Evolutionary conservation across 139 green algal genomes (phyloP).

Genomic region (Tetradesmus obliquus): DNA sequence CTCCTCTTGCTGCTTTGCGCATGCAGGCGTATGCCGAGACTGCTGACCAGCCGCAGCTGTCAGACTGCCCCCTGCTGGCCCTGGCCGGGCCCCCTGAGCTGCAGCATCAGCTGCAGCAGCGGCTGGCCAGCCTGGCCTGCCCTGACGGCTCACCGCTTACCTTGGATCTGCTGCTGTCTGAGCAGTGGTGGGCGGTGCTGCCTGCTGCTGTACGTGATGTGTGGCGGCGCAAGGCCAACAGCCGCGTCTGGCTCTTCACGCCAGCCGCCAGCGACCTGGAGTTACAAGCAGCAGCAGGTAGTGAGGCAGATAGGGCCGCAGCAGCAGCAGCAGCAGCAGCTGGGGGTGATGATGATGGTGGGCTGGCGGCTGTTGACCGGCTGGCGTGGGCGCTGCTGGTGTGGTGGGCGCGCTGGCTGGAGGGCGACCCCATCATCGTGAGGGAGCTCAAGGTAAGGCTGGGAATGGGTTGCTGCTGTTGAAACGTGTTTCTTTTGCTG

Average conservation of each 20-base stretch:
- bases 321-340: background rate
- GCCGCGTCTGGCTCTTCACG: conserved; percentile 16
- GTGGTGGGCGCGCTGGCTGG: conserved; percentile 8
- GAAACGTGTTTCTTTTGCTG: too few species aligned
- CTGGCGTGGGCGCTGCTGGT: background rate
- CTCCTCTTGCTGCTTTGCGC: background rate
- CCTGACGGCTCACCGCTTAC: background rate
- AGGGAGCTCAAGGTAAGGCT: too few species aligned
- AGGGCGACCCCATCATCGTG: too few species aligned
- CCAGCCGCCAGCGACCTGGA: background rate
- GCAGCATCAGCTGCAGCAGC: background rate
- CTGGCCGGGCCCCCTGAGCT: background rate
- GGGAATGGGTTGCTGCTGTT: too few species aligned
- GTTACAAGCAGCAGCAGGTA: background rate
- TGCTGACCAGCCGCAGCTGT: background rate
- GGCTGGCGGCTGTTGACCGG: background rate
- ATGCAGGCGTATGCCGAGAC: background rate
- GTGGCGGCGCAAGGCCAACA: conserved; percentile 8
- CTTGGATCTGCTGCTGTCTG: background rate
- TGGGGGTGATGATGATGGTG: background rate
- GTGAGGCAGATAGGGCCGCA: background rate
- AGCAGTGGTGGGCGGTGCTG: background rate
- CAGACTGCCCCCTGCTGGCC: conserved; percentile 6
- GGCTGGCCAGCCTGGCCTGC: background rate
- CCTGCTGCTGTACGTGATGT: background rate